Evolutionary conservation across 2,329 filamentous ascomycete species (phyloP), one percentile per base, ranked within the genome.

Genomic region (Geosmithia flava): DNA sequence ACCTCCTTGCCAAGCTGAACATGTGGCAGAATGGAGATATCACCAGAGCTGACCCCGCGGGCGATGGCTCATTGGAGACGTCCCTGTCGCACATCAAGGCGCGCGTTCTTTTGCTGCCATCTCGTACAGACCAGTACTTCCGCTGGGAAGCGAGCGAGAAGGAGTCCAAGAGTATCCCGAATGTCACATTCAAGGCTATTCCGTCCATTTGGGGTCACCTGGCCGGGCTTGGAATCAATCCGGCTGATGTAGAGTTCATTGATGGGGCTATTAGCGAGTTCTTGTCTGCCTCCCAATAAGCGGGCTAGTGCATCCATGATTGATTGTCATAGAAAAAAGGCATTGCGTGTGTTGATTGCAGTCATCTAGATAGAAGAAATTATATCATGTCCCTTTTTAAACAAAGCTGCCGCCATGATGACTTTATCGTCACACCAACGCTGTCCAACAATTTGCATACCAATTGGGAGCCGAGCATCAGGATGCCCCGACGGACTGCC

Each of bases 111-210:
- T 74, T 85, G 2, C 61, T 85, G 50, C 81, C 81, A 0, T 65
- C 67, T 23, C 72, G 75, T 56, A 84, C 80, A 0, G 82, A 85
- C 58, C 69, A 85, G 41, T 85, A 85, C 56, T 85, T 85, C 53
- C 72, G 78, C 7, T 56, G 51, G 49, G 57, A 57, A 42, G 62
- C 62, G 39, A 60, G 55, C n/a, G 57, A 63, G 51, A 56, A 51
- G n/a, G 64, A 67, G 54, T 49, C 59, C 2, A 49, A 51, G 17
- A 50, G 45, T 43, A 51, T 68, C 30, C 53, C 55, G 19, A 51
- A 56, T 20, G 63, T 55, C 2, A 54, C 48, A 3, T 54, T 66
- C 45, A 56, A 53, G 30, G 55, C 62, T 4, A 66, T 67, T 43
- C 59, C 62, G 15, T 63, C 58, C 1, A 53, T 65, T 30, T 66